Evolutionary conservation across 1,284 basidiomycete species (phyloP).

Genomic region (Boletus nobilissimus): DNA sequence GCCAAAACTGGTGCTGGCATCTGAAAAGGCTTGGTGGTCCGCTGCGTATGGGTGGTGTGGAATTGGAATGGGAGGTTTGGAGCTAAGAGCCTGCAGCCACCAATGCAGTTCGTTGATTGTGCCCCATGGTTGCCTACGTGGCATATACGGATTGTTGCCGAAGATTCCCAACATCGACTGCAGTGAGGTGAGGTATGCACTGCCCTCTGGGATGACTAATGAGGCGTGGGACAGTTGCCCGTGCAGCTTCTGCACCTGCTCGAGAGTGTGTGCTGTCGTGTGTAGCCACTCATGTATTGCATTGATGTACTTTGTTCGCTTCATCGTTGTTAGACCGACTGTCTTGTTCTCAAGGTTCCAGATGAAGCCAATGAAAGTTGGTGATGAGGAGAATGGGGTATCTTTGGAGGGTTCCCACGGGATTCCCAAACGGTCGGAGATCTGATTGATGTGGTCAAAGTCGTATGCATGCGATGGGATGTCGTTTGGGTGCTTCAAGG

Average conservation of each 20-base stretch:
- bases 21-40: conserved; percentile 4
- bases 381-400: conserved; percentile 14
- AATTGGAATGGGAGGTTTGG: background rate
- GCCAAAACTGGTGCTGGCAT: conserved; percentile 25
- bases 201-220: conserved; percentile 45
- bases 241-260: conserved; percentile 47
- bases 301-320: conserved; percentile 13
- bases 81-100: background rate
- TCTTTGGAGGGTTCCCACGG: conserved; percentile 21
- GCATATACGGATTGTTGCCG: conserved; percentile 42
- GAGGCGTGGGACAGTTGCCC: conserved; percentile 49
- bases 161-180: conserved; percentile 42
- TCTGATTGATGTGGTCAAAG: background rate
- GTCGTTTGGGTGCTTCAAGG: background rate
- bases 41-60: background rate
- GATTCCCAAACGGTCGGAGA: background rate
- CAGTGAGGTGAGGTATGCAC: conserved; percentile 49
- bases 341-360: background rate
- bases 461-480: background rate
- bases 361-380: background rate
- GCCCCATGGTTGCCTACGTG: conserved; percentile 11
- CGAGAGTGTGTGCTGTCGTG: conserved; percentile 30
- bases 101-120: background rate
- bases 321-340: background rate
- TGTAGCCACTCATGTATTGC: conserved; percentile 37